These are phyloP conservation scores for Trametes polyzona DNA, from an alignment of 1,284 basidiomycete genomes.

Conservation along the genomic window DNA sequence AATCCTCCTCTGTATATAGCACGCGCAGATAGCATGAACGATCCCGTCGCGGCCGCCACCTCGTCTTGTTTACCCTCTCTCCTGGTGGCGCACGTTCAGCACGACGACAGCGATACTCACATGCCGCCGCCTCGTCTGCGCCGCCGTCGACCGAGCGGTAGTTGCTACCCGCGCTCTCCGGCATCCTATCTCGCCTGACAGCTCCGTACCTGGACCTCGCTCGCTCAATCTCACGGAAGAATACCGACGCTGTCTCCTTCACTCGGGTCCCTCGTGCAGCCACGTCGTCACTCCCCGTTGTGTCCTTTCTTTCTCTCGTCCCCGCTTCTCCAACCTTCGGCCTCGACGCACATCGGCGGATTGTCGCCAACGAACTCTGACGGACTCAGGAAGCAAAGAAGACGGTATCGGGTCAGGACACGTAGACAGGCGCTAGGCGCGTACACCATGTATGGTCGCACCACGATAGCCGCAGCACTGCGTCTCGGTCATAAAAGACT, in stretches of 20 bases:
- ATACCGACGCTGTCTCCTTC: neutral
- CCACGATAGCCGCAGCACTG: neutral
- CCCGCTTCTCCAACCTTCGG: neutral
- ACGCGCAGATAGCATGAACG: slow-evolving; percentile 2
- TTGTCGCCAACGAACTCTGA: neutral
- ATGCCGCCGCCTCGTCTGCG: neutral
- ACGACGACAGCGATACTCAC: neutral
- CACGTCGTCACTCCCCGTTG: neutral
- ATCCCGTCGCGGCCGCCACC: neutral
- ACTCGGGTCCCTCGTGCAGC: neutral
- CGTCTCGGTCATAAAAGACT: neutral
- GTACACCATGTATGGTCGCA: too few relatives aligned
- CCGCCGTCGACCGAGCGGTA: neutral
- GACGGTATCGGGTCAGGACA: neutral
- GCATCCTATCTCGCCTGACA: neutral
- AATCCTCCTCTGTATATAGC: slow-evolving; percentile 3
- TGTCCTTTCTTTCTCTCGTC: slow-evolving; percentile 1
- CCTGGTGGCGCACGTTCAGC: slow-evolving; percentile 1
- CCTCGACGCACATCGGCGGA: slow-evolving; percentile 6
- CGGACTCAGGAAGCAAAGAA: neutral
- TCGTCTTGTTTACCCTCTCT: neutral
- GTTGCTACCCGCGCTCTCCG: neutral
- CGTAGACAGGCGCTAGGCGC: neutral
- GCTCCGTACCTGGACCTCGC: slow-evolving; percentile 3
- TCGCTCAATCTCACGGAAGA: neutral